A percentile compares a stretch with the other conserved stretches of the same genome.
Conservation (phyloP, 352 stramenopile species). For the Pythium diclinum region DNA sequence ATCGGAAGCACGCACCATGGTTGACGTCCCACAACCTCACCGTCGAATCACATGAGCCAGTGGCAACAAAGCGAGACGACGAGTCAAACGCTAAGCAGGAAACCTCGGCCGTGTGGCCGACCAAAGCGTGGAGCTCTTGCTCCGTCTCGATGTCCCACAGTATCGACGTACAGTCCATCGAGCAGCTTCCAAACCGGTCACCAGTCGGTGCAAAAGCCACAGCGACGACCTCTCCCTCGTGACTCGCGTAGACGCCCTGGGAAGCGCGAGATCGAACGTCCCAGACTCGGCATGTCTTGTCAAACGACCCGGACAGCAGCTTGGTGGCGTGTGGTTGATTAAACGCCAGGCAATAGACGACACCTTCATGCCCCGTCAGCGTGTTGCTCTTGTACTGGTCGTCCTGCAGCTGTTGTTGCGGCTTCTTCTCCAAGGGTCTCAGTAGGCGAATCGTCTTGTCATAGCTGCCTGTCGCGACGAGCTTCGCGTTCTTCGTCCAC, state of each 20-base stretch:
- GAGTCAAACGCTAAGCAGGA: conserved; percentile 65
- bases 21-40: conserved; percentile 73
- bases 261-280: conserved; percentile 33
- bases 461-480: conserved; percentile 71
- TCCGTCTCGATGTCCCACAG: conserved; percentile 67
- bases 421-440: conserved; percentile 31
- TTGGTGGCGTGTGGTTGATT: conserved; percentile 46
- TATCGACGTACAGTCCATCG: conserved; percentile 62
- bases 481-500: conserved; percentile 56
- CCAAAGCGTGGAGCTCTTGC: conserved; percentile 38
- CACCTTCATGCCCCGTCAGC: conserved; percentile 54
- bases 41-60: conserved; percentile 61
- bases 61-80: conserved; percentile 42
- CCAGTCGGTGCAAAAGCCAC: conserved; percentile 39
- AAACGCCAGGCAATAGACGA: conserved; percentile 69
- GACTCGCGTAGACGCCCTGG: conserved; percentile 49
- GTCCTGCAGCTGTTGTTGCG: conserved; percentile 23
- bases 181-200: conserved; percentile 60
- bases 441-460: conserved; percentile 69
- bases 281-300: conserved; percentile 78
- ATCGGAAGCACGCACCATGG: conserved; percentile 68
- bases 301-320: conserved; percentile 70
- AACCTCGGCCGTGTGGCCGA: conserved; percentile 60
- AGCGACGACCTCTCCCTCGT: conserved; percentile 57
- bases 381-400: conserved; percentile 24